Percentiles rank a stretch among this genome's conserved stretches.
phyloP scores from a whole-genome alignment of 495 filamentous ascomycete species.

The Rhypophila decipiens region DNA sequence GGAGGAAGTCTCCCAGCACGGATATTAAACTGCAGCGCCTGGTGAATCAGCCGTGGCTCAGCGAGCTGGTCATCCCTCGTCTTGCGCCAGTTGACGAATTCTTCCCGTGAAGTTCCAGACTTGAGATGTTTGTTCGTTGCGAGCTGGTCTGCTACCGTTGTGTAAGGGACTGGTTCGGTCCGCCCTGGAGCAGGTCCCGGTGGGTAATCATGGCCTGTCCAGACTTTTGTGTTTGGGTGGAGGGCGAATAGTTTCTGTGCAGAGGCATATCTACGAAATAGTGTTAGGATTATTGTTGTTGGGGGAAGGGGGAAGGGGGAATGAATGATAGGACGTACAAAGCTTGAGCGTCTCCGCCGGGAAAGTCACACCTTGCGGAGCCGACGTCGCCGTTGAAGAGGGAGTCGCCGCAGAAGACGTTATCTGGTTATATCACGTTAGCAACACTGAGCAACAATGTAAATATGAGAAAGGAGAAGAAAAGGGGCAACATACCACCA shows the following conservation, averaged over 20 bases:
- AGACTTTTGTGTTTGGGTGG: conserved; percentile 40
- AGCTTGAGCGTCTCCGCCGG: conserved; percentile 40
- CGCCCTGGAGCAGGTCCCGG: conserved; percentile 20
- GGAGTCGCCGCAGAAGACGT: conserved; percentile 56
- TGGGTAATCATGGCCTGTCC: conserved; percentile 48
- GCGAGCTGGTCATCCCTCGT: conserved; percentile 42
- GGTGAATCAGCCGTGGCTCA: conserved; percentile 48
- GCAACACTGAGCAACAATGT: neutral
- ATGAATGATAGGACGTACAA: too few species aligned
- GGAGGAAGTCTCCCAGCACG: conserved; percentile 45
- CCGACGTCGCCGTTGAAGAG: conserved; percentile 54
- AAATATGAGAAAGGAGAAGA: neutral
- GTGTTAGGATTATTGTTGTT: too few species aligned
- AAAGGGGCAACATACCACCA: conserved; percentile 32
- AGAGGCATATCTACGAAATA: too few species aligned
- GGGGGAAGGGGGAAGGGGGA: too few species aligned
- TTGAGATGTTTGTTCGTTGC: conserved; percentile 47
- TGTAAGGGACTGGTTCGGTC: conserved; percentile 30
- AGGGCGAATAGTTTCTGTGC: conserved; percentile 40
- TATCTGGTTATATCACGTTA: conserved; percentile 21
- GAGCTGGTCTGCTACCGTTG: conserved; percentile 46
- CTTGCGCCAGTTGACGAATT: conserved; percentile 43
- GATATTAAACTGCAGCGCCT: conserved; percentile 54
- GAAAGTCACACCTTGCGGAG: conserved; percentile 55
- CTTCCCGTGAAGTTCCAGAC: conserved; percentile 30